These are phyloP conservation scores for Daedaleopsis sinensis DNA, from an alignment of 768 basidiomycete species.

Conservation along the genomic window DNA sequence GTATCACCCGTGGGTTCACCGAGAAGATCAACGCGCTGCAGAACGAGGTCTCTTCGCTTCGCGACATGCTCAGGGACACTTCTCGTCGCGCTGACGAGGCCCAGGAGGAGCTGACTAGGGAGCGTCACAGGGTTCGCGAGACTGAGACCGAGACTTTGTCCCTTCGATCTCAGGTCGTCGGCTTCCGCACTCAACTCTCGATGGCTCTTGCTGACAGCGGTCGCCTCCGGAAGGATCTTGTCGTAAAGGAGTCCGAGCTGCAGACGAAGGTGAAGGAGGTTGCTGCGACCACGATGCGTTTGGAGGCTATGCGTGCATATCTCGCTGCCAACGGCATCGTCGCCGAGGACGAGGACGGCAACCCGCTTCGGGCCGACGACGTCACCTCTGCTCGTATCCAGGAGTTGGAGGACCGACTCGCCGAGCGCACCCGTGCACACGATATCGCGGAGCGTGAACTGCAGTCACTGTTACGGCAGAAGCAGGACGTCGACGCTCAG, in stretches of 20 bases:
- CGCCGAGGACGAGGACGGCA: constrained; percentile 68
- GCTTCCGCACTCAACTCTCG: constrained; percentile 73
- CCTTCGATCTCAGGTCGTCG: constrained; percentile 73
- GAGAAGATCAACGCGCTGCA: constrained; percentile 86
- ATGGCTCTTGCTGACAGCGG: constrained; percentile 69
- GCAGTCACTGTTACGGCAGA: constrained; percentile 61
- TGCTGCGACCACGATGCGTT: constrained; percentile 70
- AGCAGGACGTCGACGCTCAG: constrained; percentile 76
- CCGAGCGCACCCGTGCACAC: constrained; percentile 69
- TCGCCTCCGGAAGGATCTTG: constrained; percentile 68
- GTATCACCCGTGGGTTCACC: constrained; percentile 69
- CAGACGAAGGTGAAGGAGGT: constrained; percentile 65
- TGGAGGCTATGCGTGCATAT: constrained; percentile 81
- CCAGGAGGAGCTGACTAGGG: constrained; percentile 64
- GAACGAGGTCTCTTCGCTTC: constrained; percentile 72
- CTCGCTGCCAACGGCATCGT: constrained; percentile 87
- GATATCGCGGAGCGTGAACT: constrained; percentile 81
- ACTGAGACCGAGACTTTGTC: constrained; percentile 64
- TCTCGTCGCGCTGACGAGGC: constrained; percentile 70
- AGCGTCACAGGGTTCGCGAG: constrained; percentile 65
- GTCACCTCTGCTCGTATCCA: constrained; percentile 49
- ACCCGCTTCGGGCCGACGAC: constrained; percentile 30
- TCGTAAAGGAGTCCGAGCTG: constrained; percentile 65
- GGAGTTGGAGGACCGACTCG: constrained; percentile 79
- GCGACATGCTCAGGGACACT: constrained; percentile 80